Evolutionary conservation across 495 filamentous ascomycete genomes (phyloP), one percentile per base, ranked within the genome.

Genomic region (Aspergillus avenaceus): DNA sequence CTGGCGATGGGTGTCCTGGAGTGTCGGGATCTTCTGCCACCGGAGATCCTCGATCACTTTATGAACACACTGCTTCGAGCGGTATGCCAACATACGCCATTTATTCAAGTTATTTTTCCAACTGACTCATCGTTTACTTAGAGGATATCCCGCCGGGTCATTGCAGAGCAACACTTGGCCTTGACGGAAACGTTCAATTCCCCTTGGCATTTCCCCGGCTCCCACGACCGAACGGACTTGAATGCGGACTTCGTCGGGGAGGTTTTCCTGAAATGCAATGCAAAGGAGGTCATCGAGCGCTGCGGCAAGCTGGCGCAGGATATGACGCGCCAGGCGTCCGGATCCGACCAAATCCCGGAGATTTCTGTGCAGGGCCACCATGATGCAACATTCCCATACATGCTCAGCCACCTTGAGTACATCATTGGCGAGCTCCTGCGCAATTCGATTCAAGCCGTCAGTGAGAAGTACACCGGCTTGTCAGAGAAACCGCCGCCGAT

Each of bases 161-260:
- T 99, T 61, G 93, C 92, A 28, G 93, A 99, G 69, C 93, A 97
- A 57, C 93, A 99, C 59, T 80, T 99, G 23, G 90, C 93, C 6
- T 78, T 99, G n/a, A 96, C 91, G 12, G 91, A 97, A 58, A 97
- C 91, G 8, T 97, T 96, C 73, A 84, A 95, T 63, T 87, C 87
- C 0, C 87, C 87, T 11, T 95, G 88, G 83, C 90, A 96, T 75
- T 96, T 91, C 49, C 88, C 90, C 11, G 80, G 88, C 45, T 85
- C 89, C 2, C 84, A 86, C 53, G 63, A 71, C 48, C 74, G 81
- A 36, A 77, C 78, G 21, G 77, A 84, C 32, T 61, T 75, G 47
- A 86, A 91, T 50, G 75, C 84, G 24, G 91, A 97, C 43, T 93
- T 95, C 60, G 88, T 99, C 28, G 93, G 93, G 34, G 90, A 97